Evolutionary conservation across 768 basidiomycete species (phyloP), one percentile per base, ranked within the genome.

Genomic region (Boletus pseudopeckii): DNA sequence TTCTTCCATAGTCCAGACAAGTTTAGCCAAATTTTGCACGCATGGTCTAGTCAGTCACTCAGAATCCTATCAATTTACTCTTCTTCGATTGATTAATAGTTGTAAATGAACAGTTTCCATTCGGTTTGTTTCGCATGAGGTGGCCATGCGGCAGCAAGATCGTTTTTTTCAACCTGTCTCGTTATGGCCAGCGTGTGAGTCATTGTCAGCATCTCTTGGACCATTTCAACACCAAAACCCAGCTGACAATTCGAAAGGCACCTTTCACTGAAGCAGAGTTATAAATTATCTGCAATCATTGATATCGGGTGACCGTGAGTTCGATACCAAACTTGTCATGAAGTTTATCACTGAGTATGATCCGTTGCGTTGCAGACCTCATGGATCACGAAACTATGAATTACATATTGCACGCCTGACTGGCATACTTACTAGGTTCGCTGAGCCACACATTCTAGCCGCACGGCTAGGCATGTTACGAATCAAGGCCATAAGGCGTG

Each of bases 331-430:
- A 1, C 30, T 28, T 17, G 32, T n/a, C 9, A 17, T 17, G 15
- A 10, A 4, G 26, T 45, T 40, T 28, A 22, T 34, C 6, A 4
- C n/a, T n/a, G n/a, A n/a, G 15, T 22, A 11, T 28, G 2, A 30
- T 36, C n/a, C n/a, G 17, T 40, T 42, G 18, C 7, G 40, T 45
- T 52, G 38, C 41, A 32, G 43, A 38, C 50, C 45, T 52, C 48
- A 17, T 63, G 60, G 33, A 18, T 28, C 7, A 46, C 46, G 47
- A 42, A 43, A 20, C 18, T 32, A 50, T 48, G 53, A 50, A 54
- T 44, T 50, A 18, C 54, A 30, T 17, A 41, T 44, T 20, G 6
- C 43, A 45, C 14, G 51, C 52, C 55, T 55, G 34, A 43, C 28
- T 15, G 5, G 24, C 9, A 28, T 28, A 28, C 7, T 28, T 33